A percentile compares a stretch with the other conserved stretches of the same genome.
These are phyloP conservation scores for Plectosphaerella plurivora DNA, from an alignment of 2,329 filamentous ascomycete genomes.

Conservation along the genomic window DNA sequence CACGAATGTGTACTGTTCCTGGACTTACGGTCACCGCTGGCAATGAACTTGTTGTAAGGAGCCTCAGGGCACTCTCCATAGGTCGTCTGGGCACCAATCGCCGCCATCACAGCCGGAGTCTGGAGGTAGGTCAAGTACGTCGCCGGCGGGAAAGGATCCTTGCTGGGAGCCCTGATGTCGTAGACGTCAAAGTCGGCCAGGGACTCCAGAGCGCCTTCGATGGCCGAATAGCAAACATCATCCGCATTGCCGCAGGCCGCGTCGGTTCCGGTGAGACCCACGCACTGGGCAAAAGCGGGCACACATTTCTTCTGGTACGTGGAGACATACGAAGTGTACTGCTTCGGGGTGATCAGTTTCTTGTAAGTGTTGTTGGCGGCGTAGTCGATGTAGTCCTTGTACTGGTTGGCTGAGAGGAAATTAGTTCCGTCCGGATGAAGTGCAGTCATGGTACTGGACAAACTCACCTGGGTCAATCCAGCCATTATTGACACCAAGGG, in stretches of 20 bases:
- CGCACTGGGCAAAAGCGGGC: conserved; percentile 14
- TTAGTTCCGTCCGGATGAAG: background rate
- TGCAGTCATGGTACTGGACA: background rate
- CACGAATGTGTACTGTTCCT: background rate
- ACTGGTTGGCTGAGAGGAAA: conserved; percentile 20
- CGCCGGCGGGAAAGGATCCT: conserved; percentile 31
- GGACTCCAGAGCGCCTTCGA: conserved; percentile 15
- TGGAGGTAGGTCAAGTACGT: conserved; percentile 37
- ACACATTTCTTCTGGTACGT: conserved; percentile 16
- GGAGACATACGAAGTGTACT: conserved; percentile 6
- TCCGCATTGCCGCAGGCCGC: conserved; percentile 20
- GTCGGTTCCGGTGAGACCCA: conserved; percentile 12
- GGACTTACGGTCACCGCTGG: conserved; percentile 32
- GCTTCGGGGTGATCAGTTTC: conserved; percentile 14
- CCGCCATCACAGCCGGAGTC: conserved; percentile 26
- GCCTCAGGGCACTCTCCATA: conserved; percentile 35
- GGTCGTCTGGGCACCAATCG: conserved; percentile 38
- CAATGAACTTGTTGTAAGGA: conserved; percentile 28
- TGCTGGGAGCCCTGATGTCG: conserved; percentile 32
- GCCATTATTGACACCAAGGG: conserved; percentile 40
- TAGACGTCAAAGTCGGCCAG: conserved; percentile 37
- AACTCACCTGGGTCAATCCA: conserved; percentile 17
- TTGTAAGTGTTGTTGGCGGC: conserved; percentile 38
- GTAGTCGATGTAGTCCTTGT: conserved; percentile 37
- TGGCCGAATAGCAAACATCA: conserved; percentile 18